Conservation (phyloP, 371 early-diverging fungal genomes). For the Circinella umbellata region DNA sequence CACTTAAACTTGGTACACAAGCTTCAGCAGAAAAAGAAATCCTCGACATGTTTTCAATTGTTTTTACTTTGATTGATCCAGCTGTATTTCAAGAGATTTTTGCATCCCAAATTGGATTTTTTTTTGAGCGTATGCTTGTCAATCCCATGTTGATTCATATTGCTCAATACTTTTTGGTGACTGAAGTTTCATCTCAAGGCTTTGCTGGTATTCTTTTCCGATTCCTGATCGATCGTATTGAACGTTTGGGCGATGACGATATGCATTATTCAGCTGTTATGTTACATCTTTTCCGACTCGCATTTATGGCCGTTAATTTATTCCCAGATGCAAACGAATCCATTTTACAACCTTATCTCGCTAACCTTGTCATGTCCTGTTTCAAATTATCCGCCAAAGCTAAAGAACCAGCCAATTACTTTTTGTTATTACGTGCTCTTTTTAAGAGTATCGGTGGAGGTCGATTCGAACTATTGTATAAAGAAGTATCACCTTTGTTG, state of each 20-base stretch:
- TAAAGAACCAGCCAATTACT: constrained; percentile 90
- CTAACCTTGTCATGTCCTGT: constrained; percentile 86
- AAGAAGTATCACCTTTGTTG: constrained; percentile 92
- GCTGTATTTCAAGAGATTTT: constrained; percentile 96
- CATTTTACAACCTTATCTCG: constrained; percentile 90
- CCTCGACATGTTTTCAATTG: constrained; percentile 88
- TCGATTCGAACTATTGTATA: constrained; percentile 68
- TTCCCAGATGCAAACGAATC: constrained; percentile 93
- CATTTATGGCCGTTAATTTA: constrained; percentile 92
- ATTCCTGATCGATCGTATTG: constrained; percentile 84
- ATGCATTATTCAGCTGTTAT: constrained; percentile 78
- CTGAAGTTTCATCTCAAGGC: constrained; percentile 75
- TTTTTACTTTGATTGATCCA: constrained; percentile 88
- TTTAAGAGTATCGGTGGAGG: constrained; percentile 85
- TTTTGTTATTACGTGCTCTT: constrained; percentile 87
- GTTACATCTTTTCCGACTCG: constrained; percentile 90
- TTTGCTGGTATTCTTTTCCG: constrained; percentile 82
- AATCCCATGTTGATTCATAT: constrained; percentile 85
- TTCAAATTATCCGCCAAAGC: constrained; percentile 86
- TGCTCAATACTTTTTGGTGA: constrained; percentile 90
- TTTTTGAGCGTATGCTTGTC: constrained; percentile 83
- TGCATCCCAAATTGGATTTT: constrained; percentile 82
- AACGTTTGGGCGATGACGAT: constrained; percentile 82
- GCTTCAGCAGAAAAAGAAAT: constrained; percentile 88
- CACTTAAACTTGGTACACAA: constrained; percentile 49